A percentile compares a stretch with the other conserved stretches of the same genome.
phyloP scores from a whole-genome alignment of 768 basidiomycete species.

The Podaxis sp. region DNA sequence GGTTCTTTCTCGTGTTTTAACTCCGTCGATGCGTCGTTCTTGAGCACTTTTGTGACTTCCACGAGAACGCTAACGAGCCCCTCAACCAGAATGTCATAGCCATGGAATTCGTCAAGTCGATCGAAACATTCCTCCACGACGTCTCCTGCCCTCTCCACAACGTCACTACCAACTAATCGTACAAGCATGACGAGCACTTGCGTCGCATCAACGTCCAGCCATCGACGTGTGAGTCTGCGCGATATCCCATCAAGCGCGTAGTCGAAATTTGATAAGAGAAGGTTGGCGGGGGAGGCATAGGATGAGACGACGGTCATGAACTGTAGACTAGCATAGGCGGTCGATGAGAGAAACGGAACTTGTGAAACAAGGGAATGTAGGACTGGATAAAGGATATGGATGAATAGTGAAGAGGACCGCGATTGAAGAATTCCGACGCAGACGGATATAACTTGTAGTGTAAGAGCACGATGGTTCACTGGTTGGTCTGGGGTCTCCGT shows the following conservation, averaged over 20 bases:
- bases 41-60: constrained; percentile 81
- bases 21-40: constrained; percentile 35
- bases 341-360: constrained; percentile 61
- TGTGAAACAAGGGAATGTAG: constrained; percentile 84
- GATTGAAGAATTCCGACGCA: constrained; percentile 70
- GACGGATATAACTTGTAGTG: constrained; percentile 74
- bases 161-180: constrained; percentile 80
- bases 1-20: constrained; percentile 27
- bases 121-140: constrained; percentile 98
- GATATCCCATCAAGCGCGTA: constrained; percentile 92
- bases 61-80: constrained; percentile 84
- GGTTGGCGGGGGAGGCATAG: constrained; percentile 86
- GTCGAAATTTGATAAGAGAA: constrained; percentile 93
- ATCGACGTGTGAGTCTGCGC: constrained; percentile 73
- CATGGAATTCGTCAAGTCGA: constrained; percentile 93
- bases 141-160: constrained; percentile 89
- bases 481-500: constrained; percentile 42
- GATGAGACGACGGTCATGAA: constrained; percentile 74
- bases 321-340: constrained; percentile 73
- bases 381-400: constrained; percentile 82
- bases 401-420: constrained; percentile 70
- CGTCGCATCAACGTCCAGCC: constrained; percentile 86
- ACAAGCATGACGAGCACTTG: constrained; percentile 86
- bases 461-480: constrained; percentile 66
- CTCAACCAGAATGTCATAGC: constrained; percentile 83